Conservation (phyloP, 1,139 yeast species). For the Sugiyamaella xylanicola region DNA sequence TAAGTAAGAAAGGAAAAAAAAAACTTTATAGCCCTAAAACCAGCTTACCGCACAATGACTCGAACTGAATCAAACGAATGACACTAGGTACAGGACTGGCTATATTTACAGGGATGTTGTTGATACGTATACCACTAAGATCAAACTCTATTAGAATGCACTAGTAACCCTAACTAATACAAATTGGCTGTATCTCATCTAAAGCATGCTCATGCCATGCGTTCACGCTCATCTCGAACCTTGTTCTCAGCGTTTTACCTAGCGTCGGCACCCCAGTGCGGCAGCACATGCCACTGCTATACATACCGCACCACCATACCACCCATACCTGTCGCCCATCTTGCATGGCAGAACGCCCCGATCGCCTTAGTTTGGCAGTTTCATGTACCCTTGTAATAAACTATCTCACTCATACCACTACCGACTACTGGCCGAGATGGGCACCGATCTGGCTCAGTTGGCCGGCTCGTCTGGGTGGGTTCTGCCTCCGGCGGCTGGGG, state of each 20-base stretch:
- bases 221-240: neutral
- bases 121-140: constrained; percentile 1
- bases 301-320: too few species aligned
- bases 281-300: neutral
- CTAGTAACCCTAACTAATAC: neutral
- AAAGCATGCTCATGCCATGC: neutral
- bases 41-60: neutral
- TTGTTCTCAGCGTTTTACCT: neutral
- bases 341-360: neutral
- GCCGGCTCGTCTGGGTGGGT: too few species aligned
- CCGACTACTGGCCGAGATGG: too few species aligned
- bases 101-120: neutral
- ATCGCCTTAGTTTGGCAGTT: neutral
- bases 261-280: too few species aligned
- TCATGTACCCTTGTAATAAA: too few species aligned
- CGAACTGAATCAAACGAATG: neutral
- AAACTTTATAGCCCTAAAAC: neutral
- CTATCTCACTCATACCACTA: too few species aligned
- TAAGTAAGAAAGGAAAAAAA: neutral
- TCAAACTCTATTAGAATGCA: neutral
- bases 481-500: too few species aligned
- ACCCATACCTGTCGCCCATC: neutral
- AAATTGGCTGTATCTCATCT: neutral
- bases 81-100: neutral
- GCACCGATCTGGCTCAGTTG: too few species aligned